Evolutionary conservation across 768 basidiomycete genomes (phyloP).

Genomic region (Mycena maculata): DNA sequence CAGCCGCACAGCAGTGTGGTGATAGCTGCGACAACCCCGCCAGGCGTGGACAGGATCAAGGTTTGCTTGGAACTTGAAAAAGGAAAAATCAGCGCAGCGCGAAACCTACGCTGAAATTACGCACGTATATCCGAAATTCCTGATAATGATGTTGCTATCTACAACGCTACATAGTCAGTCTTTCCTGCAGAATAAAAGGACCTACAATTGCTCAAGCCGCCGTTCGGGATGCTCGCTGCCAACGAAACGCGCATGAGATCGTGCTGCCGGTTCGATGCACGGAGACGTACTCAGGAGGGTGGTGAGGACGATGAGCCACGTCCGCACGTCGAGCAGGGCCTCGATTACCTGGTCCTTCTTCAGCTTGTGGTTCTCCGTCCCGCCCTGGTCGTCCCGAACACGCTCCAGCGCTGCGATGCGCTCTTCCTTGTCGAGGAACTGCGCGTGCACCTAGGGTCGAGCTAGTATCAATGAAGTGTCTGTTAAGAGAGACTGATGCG

Average conservation of each 20-base stretch:
- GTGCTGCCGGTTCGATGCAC: not conserved
- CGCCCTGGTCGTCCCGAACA: conserved; percentile 74
- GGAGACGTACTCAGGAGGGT: conserved; percentile 65
- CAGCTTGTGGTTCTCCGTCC: conserved; percentile 68
- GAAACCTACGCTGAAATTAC: conserved; percentile 28
- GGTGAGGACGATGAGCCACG: conserved; percentile 72
- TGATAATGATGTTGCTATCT: conserved; percentile 75
- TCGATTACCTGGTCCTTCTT: conserved; percentile 71
- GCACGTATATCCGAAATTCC: conserved; percentile 73
- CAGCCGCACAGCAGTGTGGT: conserved; percentile 68
- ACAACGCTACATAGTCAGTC: conserved; percentile 1
- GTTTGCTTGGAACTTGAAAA: conserved; percentile 64
- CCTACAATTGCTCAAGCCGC: conserved; percentile 71
- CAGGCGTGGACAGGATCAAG: conserved; percentile 68
- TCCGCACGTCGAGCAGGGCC: conserved; percentile 66
- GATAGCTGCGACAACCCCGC: conserved; percentile 60
- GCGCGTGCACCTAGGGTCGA: no score
- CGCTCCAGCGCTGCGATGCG: conserved; percentile 72
- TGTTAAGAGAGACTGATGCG: no score
- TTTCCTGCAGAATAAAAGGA: conserved; percentile 1
- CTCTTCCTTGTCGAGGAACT: conserved; percentile 66
- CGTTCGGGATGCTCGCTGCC: conserved; percentile 74
- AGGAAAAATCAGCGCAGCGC: not conserved
- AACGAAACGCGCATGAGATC: conserved; percentile 9
- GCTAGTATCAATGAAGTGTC: no score